These are phyloP conservation scores for Fusarium sp. DNA, from an alignment of 2,329 filamentous ascomycete species.

Conservation along the genomic window DNA sequence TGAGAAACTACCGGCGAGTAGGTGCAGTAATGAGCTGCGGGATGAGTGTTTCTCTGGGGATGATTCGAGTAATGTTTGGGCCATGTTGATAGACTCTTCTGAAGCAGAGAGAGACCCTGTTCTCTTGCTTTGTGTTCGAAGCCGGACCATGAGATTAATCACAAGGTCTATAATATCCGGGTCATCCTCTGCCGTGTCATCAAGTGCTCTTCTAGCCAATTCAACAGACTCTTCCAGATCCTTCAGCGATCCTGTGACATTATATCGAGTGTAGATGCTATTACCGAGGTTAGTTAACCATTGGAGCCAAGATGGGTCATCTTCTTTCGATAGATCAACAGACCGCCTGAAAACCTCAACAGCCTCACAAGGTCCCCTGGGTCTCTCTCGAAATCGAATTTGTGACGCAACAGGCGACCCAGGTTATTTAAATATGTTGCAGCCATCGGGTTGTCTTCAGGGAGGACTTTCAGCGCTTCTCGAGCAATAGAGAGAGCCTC, in stretches of 20 bases:
- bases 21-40: background rate
- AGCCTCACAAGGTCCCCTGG: background rate
- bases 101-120: background rate
- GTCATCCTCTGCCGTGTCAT: background rate
- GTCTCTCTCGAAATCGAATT: background rate
- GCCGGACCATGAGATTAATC: background rate
- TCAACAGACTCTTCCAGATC: background rate
- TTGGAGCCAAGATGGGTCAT: background rate
- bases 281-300: background rate
- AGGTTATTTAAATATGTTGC: background rate
- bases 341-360: background rate
- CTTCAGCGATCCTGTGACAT: background rate
- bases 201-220: background rate
- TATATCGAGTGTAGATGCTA: background rate
- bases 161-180: background rate
- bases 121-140: background rate
- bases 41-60: background rate
- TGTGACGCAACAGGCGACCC: background rate
- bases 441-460: background rate
- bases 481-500: background rate
- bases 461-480: background rate
- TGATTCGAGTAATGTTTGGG: background rate
- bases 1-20: background rate
- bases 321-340: background rate
- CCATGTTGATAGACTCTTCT: background rate